Conservation (phyloP, 495 filamentous ascomycete species). For the Tricharina praecox region DNA sequence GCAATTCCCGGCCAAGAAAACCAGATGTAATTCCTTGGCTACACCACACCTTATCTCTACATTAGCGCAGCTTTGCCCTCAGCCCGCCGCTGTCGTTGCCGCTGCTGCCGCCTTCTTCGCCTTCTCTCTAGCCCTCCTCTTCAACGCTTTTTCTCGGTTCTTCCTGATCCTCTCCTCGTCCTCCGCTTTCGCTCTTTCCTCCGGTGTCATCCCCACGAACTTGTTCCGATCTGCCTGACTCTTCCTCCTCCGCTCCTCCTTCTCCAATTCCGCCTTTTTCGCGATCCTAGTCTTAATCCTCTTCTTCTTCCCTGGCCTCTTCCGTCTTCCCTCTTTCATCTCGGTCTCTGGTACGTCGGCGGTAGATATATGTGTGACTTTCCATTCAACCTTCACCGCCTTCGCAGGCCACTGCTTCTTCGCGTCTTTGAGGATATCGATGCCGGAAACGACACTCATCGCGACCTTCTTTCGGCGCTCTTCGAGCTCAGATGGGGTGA, state of each 20-base stretch:
- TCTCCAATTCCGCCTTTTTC: background rate
- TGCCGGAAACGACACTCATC: background rate
- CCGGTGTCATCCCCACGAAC: background rate
- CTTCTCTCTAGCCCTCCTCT: conserved; percentile 1
- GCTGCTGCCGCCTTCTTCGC: background rate
- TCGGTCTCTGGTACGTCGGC: background rate
- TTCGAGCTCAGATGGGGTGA: conserved; percentile 8
- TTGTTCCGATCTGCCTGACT: background rate
- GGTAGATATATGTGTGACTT: background rate
- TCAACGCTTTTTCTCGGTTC: conserved; percentile 2
- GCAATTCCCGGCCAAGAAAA: too few relatives aligned
- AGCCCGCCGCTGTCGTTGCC: too few relatives aligned
- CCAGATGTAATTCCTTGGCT: too few relatives aligned
- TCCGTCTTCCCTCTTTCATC: conserved; percentile 1
- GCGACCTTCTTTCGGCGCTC: background rate
- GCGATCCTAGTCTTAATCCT: conserved; percentile 1
- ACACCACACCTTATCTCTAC: too few relatives aligned
- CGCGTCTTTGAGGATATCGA: background rate
- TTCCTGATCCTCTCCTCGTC: conserved; percentile 4
- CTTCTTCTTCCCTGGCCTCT: conserved; percentile 3
- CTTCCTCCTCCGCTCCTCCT: conserved; percentile 5
- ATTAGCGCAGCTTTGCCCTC: too few relatives aligned
- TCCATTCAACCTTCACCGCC: conserved; percentile 3
- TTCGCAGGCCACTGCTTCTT: background rate
- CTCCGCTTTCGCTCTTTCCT: background rate